Conservation (phyloP, 2,329 filamentous ascomycete genomes). For the Aspergillus sojae region DNA sequence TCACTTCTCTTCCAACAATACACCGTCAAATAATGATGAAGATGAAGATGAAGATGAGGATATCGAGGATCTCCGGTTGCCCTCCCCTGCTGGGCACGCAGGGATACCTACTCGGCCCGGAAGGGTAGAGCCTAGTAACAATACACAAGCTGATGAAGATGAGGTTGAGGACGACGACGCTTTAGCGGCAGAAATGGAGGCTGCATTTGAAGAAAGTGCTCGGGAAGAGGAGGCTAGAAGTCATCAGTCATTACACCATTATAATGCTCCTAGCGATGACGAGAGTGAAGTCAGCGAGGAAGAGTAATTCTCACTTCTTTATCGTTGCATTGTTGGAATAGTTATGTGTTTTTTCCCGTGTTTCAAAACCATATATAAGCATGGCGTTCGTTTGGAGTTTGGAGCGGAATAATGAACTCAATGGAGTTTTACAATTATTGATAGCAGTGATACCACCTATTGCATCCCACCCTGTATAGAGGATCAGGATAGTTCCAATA, state of each 20-base stretch:
- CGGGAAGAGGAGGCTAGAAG: constrained; percentile 45
- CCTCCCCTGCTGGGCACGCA: constrained; percentile 37
- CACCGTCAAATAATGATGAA: constrained; percentile 38
- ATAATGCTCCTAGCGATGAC: constrained; percentile 47
- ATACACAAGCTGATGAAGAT: constrained; percentile 30
- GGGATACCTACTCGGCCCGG: constrained; percentile 17
- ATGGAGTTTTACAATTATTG: constrained; percentile 10
- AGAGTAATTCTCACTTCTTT: constrained; percentile 48
- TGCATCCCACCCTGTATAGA: not conserved
- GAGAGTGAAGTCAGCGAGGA: constrained; percentile 70
- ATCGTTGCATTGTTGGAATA: constrained; percentile 3
- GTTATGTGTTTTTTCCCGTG: not conserved
- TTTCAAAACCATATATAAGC: constrained; percentile 13
- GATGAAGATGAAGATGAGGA: constrained; percentile 39
- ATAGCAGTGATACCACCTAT: constrained; percentile 21
- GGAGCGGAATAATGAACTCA: constrained; percentile 7
- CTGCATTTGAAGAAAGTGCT: constrained; percentile 51
- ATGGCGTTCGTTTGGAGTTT: constrained; percentile 21
- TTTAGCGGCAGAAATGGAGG: constrained; percentile 61
- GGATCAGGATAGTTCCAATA: constrained; percentile 3
- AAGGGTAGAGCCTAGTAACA: constrained; percentile 17
- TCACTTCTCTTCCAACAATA: constrained; percentile 47
- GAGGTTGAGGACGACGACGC: constrained; percentile 52
- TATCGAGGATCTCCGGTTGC: constrained; percentile 40
- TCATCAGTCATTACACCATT: constrained; percentile 36